phyloP scores from a whole-genome alignment of 176 grass and related monocot genomes.

The Ensete glaucum region DNA sequence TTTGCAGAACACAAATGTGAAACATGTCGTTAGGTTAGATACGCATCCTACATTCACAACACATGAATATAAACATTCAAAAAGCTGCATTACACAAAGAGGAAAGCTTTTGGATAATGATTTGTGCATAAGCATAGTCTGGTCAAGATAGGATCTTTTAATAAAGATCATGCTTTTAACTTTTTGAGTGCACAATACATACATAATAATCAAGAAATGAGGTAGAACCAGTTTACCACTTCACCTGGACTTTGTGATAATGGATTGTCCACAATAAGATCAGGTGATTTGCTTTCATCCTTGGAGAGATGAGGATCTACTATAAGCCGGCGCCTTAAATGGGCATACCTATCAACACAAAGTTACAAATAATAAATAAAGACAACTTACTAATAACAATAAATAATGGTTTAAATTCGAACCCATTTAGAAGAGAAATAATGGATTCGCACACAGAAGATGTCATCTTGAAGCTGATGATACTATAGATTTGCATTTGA shows the following conservation, averaged over 20 bases:
- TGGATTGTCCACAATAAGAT: constrained; percentile 68
- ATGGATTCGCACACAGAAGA: background rate
- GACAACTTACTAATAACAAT: too few relatives aligned
- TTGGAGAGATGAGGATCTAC: constrained; percentile 85
- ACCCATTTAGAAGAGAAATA: too few relatives aligned
- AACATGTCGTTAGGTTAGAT: background rate
- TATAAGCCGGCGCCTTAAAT: constrained; percentile 56
- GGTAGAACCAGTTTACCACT: constrained; percentile 17
- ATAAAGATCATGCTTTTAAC: background rate
- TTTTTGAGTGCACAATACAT: background rate
- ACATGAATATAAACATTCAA: background rate
- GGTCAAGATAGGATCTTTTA: background rate
- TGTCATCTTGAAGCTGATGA: background rate
- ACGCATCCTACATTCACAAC: background rate
- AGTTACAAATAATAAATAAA: background rate
- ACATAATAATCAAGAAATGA: background rate
- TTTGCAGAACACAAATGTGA: background rate
- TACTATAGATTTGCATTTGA: too few relatives aligned
- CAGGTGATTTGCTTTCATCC: constrained; percentile 50
- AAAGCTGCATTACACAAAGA: background rate
- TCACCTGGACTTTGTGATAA: constrained; percentile 87
- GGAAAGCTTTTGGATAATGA: background rate
- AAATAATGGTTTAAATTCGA: too few relatives aligned
- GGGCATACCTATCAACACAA: constrained; percentile 52
- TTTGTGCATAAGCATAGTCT: background rate